Percentiles rank a stretch among this genome's conserved stretches.
phyloP scores from a whole-genome alignment of 805 yeast species.

The Brettanomyces custersianus region DNA sequence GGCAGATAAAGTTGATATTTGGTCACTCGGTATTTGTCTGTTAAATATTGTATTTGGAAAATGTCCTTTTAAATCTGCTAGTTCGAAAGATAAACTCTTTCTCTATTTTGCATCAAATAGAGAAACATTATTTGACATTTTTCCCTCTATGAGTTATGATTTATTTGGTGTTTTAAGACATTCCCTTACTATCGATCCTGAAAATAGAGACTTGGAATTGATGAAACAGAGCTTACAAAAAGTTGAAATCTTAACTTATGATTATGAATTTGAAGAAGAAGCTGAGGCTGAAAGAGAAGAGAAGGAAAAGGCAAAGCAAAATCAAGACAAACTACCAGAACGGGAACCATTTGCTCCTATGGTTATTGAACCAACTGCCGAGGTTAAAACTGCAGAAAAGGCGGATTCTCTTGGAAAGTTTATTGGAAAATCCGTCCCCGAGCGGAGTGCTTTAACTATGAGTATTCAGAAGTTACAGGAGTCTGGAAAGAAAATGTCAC shows the following conservation, averaged over 20 bases:
- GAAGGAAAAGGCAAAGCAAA: slow-evolving; percentile 5
- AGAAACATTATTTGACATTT: slow-evolving; percentile 85
- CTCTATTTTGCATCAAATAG: slow-evolving; percentile 79
- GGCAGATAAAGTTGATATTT: slow-evolving; percentile 75
- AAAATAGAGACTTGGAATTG: slow-evolving; percentile 58
- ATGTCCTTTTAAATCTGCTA: slow-evolving; percentile 79
- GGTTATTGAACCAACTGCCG: not conserved
- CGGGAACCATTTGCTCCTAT: not conserved
- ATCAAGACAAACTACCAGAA: not conserved
- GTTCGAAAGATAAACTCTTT: slow-evolving; percentile 67
- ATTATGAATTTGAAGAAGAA: slow-evolving; percentile 50
- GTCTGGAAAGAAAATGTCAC: not conserved
- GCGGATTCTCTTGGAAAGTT: not conserved
- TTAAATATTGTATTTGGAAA: slow-evolving; percentile 81
- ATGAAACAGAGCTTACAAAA: slow-evolving; percentile 53
- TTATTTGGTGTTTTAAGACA: slow-evolving; percentile 76
- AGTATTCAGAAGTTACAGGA: too few species aligned
- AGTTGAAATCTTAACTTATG: slow-evolving; percentile 68
- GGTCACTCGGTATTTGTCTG: slow-evolving; percentile 84
- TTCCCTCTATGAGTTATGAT: slow-evolving; percentile 81
- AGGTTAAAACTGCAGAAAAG: not conserved
- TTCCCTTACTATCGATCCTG: slow-evolving; percentile 77
- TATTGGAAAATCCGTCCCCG: slow-evolving; percentile 1
- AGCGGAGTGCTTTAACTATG: slow-evolving; percentile 1
- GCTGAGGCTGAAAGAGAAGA: slow-evolving; percentile 6